These are phyloP conservation scores for Solanum neorickii DNA, from an alignment of 257 asterid species.

Conservation along the genomic window DNA sequence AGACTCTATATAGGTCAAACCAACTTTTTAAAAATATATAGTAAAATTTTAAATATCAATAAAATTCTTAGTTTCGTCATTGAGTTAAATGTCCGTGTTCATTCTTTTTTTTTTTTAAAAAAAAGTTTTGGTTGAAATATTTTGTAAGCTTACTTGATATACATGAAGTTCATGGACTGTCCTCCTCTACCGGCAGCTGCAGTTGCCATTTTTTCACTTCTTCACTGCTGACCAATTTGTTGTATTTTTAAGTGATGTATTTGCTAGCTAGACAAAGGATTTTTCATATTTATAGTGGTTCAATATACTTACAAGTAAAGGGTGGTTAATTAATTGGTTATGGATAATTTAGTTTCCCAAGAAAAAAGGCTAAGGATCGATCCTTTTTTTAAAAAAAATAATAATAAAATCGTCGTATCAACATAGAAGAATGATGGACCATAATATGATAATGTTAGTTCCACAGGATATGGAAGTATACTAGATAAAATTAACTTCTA, in stretches of 20 bases:
- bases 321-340: neutral
- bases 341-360: slow-evolving; percentile 34
- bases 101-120: neutral
- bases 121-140: neutral
- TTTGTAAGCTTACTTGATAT: slow-evolving; percentile 49
- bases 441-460: slow-evolving; percentile 4
- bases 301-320: neutral
- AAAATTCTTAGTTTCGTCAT: neutral
- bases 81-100: neutral
- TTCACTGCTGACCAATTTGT: neutral
- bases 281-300: slow-evolving; percentile 13
- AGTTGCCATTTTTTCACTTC: slow-evolving; percentile 41
- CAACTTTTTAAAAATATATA: neutral
- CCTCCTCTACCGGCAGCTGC: slow-evolving; percentile 63
- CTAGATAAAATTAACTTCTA: neutral
- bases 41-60: neutral
- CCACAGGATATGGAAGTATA: slow-evolving; percentile 16
- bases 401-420: neutral
- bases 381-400: neutral
- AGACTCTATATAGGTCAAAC: neutral
- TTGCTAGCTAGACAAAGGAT: neutral
- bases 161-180: slow-evolving; percentile 41
- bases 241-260: neutral
- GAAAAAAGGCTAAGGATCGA: slow-evolving; percentile 5
- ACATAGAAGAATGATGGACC: neutral